These are phyloP conservation scores for Botrytis byssoidea DNA, from an alignment of 2,329 filamentous ascomycete species.

Conservation along the genomic window DNA sequence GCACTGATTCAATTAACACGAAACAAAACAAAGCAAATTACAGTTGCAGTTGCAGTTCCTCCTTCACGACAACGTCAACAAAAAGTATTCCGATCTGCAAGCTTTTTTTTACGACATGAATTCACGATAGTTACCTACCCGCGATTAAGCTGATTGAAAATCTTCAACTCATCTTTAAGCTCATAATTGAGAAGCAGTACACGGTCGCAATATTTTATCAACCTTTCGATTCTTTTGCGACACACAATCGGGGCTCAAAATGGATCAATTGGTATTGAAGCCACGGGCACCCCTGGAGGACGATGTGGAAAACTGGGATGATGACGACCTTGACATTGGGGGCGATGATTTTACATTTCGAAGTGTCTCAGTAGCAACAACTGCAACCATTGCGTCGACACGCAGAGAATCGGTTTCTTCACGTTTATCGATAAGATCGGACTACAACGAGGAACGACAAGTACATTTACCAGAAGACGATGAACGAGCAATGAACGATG, in stretches of 20 bases:
- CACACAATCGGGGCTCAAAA: constrained; percentile 17
- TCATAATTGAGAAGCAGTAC: constrained; percentile 6
- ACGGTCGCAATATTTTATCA: not conserved
- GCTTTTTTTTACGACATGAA: constrained; percentile 27
- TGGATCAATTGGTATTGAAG: constrained; percentile 38
- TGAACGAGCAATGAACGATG: constrained; percentile 77
- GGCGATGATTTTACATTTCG: constrained; percentile 62
- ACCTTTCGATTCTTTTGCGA: not conserved
- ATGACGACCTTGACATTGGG: constrained; percentile 72
- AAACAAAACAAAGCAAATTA: not conserved
- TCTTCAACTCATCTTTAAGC: constrained; percentile 23
- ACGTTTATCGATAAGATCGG: constrained; percentile 22
- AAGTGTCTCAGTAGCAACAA: constrained; percentile 46
- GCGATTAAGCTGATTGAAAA: constrained; percentile 27
- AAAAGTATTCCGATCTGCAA: not conserved
- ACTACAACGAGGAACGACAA: constrained; percentile 70
- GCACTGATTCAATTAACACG: constrained; percentile 9
- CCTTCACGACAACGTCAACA: not conserved
- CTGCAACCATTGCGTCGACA: constrained; percentile 45
- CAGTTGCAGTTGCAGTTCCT: not conserved
- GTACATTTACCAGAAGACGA: constrained; percentile 82
- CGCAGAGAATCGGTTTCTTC: constrained; percentile 72
- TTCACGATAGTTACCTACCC: constrained; percentile 30
- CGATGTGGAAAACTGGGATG: constrained; percentile 74
- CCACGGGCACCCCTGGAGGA: constrained; percentile 46